phyloP scores from a whole-genome alignment of 331 rosid genomes.

The Phaseolus coccineus region DNA sequence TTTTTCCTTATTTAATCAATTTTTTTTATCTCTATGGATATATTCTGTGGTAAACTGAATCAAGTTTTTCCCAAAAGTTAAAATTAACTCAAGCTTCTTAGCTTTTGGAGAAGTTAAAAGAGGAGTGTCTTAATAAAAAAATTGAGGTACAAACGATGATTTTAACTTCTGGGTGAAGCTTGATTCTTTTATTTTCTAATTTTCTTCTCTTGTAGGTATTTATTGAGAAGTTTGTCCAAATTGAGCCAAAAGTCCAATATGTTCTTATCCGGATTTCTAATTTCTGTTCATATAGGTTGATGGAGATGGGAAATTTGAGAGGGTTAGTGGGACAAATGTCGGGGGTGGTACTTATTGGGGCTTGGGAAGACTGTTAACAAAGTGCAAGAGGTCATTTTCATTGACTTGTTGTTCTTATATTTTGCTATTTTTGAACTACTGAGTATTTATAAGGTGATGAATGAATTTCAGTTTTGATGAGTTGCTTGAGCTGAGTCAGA shows the following conservation, averaged over 20 bases:
- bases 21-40: constrained; percentile 27
- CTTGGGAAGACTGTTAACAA: constrained; percentile 87
- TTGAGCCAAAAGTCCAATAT: constrained; percentile 24
- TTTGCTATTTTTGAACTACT: constrained; percentile 37
- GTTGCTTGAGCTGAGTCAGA: constrained; percentile 93
- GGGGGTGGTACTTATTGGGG: constrained; percentile 99
- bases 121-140: background rate
- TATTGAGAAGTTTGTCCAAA: background rate
- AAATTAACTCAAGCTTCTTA: background rate
- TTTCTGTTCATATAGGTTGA: constrained; percentile 69
- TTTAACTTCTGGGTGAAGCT: background rate
- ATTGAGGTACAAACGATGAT: background rate
- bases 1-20: constrained; percentile 35
- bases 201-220: background rate
- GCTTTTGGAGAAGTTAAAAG: background rate
- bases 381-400: constrained; percentile 79
- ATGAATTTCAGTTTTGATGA: constrained; percentile 82
- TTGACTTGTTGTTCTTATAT: constrained; percentile 32
- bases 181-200: background rate
- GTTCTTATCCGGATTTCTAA: constrained; percentile 40
- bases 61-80: background rate
- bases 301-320: constrained; percentile 92
- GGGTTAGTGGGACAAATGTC: constrained; percentile 96
- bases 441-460: constrained; percentile 36
- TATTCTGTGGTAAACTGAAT: constrained; percentile 18